phyloP scores from a whole-genome alignment of 2,329 filamentous ascomycete species.

The Alternaria triticina region DNA sequence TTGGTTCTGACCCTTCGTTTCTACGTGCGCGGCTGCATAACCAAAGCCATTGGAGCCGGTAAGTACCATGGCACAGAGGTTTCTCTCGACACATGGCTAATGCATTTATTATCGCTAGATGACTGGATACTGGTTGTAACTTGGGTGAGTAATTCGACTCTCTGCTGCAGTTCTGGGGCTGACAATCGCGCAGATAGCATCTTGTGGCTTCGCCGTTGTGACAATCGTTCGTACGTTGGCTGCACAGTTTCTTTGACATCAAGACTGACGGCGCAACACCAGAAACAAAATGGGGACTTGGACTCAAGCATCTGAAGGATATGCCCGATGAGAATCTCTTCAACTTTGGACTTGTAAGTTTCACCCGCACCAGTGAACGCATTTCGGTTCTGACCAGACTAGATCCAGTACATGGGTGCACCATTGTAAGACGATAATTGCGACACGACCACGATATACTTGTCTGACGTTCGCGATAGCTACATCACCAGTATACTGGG shows the following conservation, averaged over 20 bases:
- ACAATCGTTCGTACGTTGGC: constrained; percentile 14
- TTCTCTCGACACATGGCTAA: neutral
- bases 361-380: neutral
- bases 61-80: neutral
- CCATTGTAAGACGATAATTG: constrained; percentile 14
- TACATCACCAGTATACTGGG: constrained; percentile 23
- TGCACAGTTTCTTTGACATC: neutral
- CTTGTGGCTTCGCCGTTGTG: constrained; percentile 20
- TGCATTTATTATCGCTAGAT: constrained; percentile 2
- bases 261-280: neutral
- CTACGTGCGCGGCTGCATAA: constrained; percentile 19
- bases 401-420: constrained; percentile 25
- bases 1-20: constrained; percentile 10
- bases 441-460: neutral
- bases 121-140: constrained; percentile 16
- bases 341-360: constrained; percentile 19
- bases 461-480: neutral
- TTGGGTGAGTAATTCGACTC: constrained; percentile 9
- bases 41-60: constrained; percentile 21
- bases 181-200: constrained; percentile 6
- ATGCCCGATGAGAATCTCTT: constrained; percentile 19
- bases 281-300: constrained; percentile 25
- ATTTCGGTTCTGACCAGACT: neutral
- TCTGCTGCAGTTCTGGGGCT: neutral
- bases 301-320: constrained; percentile 10